Evolutionary conservation across 139 green algal species (phyloP), one percentile per base, ranked within the genome.

Genomic region (Chlorella sorokiniana): DNA sequence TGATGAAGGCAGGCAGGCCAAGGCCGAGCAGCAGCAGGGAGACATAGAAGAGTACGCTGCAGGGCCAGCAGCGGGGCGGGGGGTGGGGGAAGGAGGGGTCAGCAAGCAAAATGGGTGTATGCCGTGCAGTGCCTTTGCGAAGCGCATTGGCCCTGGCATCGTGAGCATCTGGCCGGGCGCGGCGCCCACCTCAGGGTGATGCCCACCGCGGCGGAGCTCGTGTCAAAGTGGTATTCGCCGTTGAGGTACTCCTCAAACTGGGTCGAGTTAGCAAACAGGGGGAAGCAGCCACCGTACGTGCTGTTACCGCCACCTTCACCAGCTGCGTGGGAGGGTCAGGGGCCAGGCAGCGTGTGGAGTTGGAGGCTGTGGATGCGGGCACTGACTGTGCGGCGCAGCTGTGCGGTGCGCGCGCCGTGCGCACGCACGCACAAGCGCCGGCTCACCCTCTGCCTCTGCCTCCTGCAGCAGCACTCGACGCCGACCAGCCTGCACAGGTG

Each of bases 401-500:
- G n/a, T n/a, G n/a, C n/a, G n/a, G n/a, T n/a, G n/a, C n/a, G n/a
- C n/a, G n/a, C n/a, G n/a, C n/a, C n/a, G n/a, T n/a, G n/a, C n/a
- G n/a, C n/a, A n/a, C n/a, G n/a, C n/a, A n/a, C n/a, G n/a, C n/a
- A n/a, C n/a, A n/a, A n/a, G n/a, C n/a, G n/a, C n/a, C n/a, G n/a
- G n/a, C n/a, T n/a, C n/a, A n/a, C n/a, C 6, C 71, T 64, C 33
- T 65, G 45, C 71, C 71, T 78, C 71, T 1, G 71, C 71, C 48
- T 78, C 71, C 71, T 78, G 71, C 71, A 78, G 71, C 45, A 78
- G 71, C 71, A 78, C 71, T 31, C 71, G 71, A 9, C 71, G 71
- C 33, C 71, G 42, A 11, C 69, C 69, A 8, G 31, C 48, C 62
- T 56, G 40, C 67, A 38, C 37, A 74, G 38, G 5, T 33, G 37